Base-by-base conservation (phyloP, 2,329 filamentous ascomycete genomes). In the Fusarium scirpi region DNA sequence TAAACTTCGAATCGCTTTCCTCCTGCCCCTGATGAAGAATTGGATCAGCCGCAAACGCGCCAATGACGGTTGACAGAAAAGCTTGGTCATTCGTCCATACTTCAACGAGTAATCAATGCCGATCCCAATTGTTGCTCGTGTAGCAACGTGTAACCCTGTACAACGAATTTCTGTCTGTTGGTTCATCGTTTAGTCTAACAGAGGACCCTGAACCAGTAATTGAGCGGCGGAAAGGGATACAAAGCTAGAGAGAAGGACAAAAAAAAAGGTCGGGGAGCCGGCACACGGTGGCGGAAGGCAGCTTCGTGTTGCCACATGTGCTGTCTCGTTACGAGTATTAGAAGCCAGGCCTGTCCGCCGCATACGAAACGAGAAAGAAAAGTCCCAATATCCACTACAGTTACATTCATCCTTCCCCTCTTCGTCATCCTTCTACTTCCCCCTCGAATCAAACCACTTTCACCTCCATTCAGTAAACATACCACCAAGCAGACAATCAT, bases 261-360 rank as follows among this genome's bases (percentile, higher is more conserved):
- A 18, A 27, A 18, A 27, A 52, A 8, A 22, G 15, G n/a, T n/a
- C 12, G 18, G 24, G 34, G 13, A 13, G 4, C 7, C 49, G 27
- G 8, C 13, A 46, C 15, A 24, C 24, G 15, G 54, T 48, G 44
- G 54, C 30, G 30, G 45, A 34, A 38, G 34, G 34, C 4, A 29
- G 16, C 16, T 11, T 30, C 32, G 20, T n/a, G 32, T 46, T 12
- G 32, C n/a, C 43, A 40, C 51, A 32, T 27, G 10, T 6, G 9
- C 18, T 38, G 12, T 54, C n/a, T 54, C 25, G 41, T n/a, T 12
- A 22, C 22, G 40, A 65, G 40, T 65, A 65, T 65, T 65, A 65
- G 62, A 65, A 65, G 60, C 11, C 22, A 18, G 38, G 11, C 40
- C 20, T 57, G 16, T 47, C 45, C 40, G 30, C 45, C n/a, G 24